Conservation (phyloP, 768 basidiomycete species). For the Amanita muscaria region DNA sequence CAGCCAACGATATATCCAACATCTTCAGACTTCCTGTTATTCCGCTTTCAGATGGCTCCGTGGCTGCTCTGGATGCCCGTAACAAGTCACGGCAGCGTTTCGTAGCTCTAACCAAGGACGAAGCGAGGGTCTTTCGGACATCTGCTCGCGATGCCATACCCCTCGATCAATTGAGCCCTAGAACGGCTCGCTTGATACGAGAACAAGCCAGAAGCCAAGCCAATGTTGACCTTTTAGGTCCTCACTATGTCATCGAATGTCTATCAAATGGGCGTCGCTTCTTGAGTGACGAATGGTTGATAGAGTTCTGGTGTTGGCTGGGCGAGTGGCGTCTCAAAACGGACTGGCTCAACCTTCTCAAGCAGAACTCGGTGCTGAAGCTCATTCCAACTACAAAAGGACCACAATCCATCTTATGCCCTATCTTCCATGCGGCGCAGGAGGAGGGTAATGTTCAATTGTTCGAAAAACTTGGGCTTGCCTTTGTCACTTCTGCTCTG, state of each 20-base stretch:
- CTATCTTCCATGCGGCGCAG: constrained; percentile 21
- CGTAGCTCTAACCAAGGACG: constrained; percentile 22
- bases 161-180: constrained; percentile 18
- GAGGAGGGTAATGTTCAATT: constrained; percentile 15
- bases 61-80: neutral
- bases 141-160: constrained; percentile 18
- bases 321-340: constrained; percentile 14
- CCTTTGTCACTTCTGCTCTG: constrained; percentile 25
- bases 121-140: constrained; percentile 20
- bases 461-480: constrained; percentile 22
- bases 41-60: constrained; percentile 16
- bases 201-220: constrained; percentile 16
- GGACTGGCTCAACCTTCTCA: neutral
- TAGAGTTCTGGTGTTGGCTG: constrained; percentile 37
- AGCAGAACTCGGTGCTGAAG: constrained; percentile 8
- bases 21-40: constrained; percentile 31
- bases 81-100: constrained; percentile 2
- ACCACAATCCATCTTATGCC: constrained; percentile 15
- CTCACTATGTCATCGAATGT: constrained; percentile 17
- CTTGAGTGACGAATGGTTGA: constrained; percentile 24
- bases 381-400: constrained; percentile 28
- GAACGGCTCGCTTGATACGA: constrained; percentile 16
- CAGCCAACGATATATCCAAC: constrained; percentile 21
- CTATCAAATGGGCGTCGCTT: constrained; percentile 13
- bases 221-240: constrained; percentile 24